Conservation (phyloP, 176 grass and related monocot species). For the Oryza coarctata region DNA sequence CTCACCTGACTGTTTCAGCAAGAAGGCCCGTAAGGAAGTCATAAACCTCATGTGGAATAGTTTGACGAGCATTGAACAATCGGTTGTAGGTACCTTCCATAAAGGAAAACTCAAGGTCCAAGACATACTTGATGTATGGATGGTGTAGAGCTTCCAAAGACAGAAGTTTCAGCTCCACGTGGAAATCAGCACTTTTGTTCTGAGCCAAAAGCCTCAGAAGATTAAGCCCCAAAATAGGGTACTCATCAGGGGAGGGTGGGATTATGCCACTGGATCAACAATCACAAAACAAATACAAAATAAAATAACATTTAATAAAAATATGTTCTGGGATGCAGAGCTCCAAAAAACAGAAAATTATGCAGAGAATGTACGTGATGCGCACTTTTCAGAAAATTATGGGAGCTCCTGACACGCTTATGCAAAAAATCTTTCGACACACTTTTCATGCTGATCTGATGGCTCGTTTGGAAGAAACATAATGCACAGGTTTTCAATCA, state of each 20-base stretch:
- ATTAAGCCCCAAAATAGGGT: slow-evolving; percentile 73
- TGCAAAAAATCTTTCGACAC: no score
- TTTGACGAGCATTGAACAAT: slow-evolving; percentile 38
- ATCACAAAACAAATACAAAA: not conserved
- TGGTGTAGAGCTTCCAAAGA: slow-evolving; percentile 49
- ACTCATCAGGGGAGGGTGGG: slow-evolving; percentile 54
- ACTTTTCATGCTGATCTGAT: no score
- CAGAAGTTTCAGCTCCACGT: slow-evolving; percentile 81
- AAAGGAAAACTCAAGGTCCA: slow-evolving; percentile 70
- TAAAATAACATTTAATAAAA: not conserved
- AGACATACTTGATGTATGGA: slow-evolving; percentile 68
- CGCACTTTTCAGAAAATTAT: no score
- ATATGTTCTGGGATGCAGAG: not conserved
- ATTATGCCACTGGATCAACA: slow-evolving; percentile 59
- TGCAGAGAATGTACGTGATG: not conserved
- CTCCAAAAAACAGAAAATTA: not conserved
- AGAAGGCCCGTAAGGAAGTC: slow-evolving; percentile 76
- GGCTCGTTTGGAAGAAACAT: no score
- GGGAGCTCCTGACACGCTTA: no score
- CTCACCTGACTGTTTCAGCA: slow-evolving; percentile 64
- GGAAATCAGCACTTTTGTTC: slow-evolving; percentile 80
- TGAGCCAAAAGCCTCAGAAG: slow-evolving; percentile 68
- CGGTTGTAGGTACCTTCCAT: slow-evolving; percentile 79
- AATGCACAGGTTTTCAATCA: no score
- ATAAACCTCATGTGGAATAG: slow-evolving; percentile 74